Evolutionary conservation across 148 eudicot species (phyloP), one percentile per base, ranked within the genome.

Genomic region (Bassia scoparia): DNA sequence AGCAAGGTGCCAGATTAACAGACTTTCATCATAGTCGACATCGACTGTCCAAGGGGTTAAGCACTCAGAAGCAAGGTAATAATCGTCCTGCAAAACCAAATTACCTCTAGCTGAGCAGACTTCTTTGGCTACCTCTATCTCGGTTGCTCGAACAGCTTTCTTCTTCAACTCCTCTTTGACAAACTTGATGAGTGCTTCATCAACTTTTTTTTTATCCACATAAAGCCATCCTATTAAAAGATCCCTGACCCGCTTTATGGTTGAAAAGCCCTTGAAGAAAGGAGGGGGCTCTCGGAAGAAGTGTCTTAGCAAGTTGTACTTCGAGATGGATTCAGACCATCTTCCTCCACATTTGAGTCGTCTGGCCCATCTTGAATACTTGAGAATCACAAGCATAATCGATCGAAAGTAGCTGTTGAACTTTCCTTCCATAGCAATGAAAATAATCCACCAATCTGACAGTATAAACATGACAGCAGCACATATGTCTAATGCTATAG

Each of bases 21-120:
- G 1, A 61, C 81, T 76, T 53, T 84, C 74, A 21, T 77, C 83
- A 24, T 73, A 81, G 35, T 76, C 74, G 12, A 76, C 52, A 61
- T 49, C 74, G 4, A 49, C 2, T 0, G 74, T 69, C 79, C 79
- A 76, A 5, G 79, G 67, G 7, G 44, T 23, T 18, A 76, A 34
- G 61, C 41, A 68, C 37, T 69, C 68, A 0, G 79, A 69, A 24
- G 38, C 46, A 69, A 61, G 50, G 21, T 9, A 68, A 26, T 48
- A 58, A 13, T 69, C 74, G 0, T 61, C 73, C 12, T 60, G 48
- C 29, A 46, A 49, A 24, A 52, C 41, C 0, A 69, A 7, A 34
- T 50, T 61, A 12, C 79, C 74, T 49, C 79, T 35, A 5, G 74
- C 74, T 5, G 74, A 69, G 30, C 72, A 56, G 6, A 75, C 67